Percentiles rank a stretch among this genome's conserved stretches.
phyloP scores from a whole-genome alignment of 768 basidiomycete species.

The Suillus sp. region DNA sequence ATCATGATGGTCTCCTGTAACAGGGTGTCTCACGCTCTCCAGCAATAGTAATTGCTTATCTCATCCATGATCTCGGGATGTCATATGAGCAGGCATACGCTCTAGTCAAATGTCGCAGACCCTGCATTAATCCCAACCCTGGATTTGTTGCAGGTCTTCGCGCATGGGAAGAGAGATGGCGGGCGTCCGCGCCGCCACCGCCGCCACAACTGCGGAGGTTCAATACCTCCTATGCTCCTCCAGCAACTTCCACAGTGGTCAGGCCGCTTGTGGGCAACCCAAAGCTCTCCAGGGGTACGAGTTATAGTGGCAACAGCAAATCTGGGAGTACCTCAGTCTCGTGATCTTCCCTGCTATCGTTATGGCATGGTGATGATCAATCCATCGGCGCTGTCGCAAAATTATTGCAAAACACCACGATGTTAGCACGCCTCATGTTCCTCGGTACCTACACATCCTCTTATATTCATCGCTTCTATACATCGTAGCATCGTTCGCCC shows the following conservation, averaged over 20 bases:
- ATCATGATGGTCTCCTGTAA: background rate
- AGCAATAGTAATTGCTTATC: slow-evolving; percentile 78
- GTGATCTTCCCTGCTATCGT: background rate
- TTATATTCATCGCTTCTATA: slow-evolving; percentile 3
- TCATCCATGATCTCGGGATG: slow-evolving; percentile 75
- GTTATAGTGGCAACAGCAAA: slow-evolving; percentile 19
- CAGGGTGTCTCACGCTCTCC: slow-evolving; percentile 81
- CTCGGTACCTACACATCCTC: background rate
- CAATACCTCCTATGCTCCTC: slow-evolving; percentile 27
- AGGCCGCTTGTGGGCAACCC: slow-evolving; percentile 4
- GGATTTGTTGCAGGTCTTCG: slow-evolving; percentile 65
- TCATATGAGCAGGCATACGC: slow-evolving; percentile 65
- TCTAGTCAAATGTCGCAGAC: slow-evolving; percentile 62
- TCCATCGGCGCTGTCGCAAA: background rate
- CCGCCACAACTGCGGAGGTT: slow-evolving; percentile 31
- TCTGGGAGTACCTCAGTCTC: slow-evolving; percentile 7
- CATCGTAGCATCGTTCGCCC: too few species aligned
- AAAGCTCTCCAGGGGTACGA: slow-evolving; percentile 28
- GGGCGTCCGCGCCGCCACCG: slow-evolving; percentile 18
- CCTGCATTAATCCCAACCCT: slow-evolving; percentile 78
- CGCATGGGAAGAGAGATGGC: slow-evolving; percentile 54
- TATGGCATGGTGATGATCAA: background rate
- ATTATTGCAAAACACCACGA: background rate
- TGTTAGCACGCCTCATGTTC: background rate
- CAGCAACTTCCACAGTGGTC: background rate